phyloP scores from a whole-genome alignment of 2,329 filamentous ascomycete genomes.

The Diaporthe helianthi region DNA sequence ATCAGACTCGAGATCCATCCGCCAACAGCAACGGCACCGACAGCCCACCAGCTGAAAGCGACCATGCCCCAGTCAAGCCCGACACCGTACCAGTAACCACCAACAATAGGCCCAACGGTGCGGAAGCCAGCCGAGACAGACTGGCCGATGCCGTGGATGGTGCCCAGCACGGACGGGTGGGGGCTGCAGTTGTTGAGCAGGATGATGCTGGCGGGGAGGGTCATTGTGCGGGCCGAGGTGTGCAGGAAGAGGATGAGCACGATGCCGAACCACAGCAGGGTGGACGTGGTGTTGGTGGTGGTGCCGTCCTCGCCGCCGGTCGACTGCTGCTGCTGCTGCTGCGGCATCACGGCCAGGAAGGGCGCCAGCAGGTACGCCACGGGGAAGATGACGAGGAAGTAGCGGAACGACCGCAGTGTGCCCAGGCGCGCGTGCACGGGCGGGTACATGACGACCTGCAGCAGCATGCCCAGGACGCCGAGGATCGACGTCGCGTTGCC shows the following conservation, averaged over 20 bases:
- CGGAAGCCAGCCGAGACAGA: slow-evolving; percentile 58
- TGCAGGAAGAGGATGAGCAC: slow-evolving; percentile 70
- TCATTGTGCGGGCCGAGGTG: slow-evolving; percentile 76
- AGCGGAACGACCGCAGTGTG: slow-evolving; percentile 70
- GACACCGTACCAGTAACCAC: slow-evolving; percentile 56
- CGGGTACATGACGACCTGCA: slow-evolving; percentile 75
- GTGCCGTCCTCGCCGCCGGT: slow-evolving; percentile 26
- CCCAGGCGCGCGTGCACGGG: slow-evolving; percentile 69
- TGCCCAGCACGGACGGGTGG: slow-evolving; percentile 63
- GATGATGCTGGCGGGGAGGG: slow-evolving; percentile 64
- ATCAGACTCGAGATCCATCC: slow-evolving; percentile 66
- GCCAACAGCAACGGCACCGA: slow-evolving; percentile 57
- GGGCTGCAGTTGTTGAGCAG: slow-evolving; percentile 67
- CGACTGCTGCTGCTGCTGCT: too few relatives aligned
- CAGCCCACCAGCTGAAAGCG: slow-evolving; percentile 56
- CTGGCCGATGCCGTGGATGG: slow-evolving; percentile 61
- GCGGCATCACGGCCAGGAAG: slow-evolving; percentile 69
- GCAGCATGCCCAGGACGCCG: slow-evolving; percentile 70
- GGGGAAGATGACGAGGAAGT: slow-evolving; percentile 71
- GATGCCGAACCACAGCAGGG: slow-evolving; percentile 62
- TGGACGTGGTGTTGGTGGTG: slow-evolving; percentile 21
- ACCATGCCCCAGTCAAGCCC: slow-evolving; percentile 55
- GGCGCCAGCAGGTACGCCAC: slow-evolving; percentile 72
- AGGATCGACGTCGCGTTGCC: slow-evolving; percentile 74
- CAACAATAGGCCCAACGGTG: slow-evolving; percentile 58